phyloP scores from a whole-genome alignment of 148 eudicot genomes.

The Dysphania ambrosioides region DNA sequence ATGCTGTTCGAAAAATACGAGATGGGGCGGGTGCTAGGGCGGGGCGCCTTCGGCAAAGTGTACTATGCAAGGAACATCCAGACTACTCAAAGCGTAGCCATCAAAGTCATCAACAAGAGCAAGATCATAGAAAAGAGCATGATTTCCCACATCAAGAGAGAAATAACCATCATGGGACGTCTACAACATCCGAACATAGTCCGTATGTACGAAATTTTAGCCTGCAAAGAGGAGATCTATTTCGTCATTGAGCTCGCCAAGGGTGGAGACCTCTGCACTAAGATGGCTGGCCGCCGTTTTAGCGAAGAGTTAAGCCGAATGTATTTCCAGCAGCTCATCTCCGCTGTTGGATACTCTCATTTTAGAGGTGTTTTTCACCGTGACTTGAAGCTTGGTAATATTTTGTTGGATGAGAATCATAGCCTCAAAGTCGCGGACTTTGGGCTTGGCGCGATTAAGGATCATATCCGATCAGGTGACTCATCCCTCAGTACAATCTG shows the following conservation, averaged over 20 bases:
- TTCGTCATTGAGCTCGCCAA: slow-evolving; percentile 13
- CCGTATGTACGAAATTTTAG: slow-evolving; percentile 1
- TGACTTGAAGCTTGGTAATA: slow-evolving; percentile 8
- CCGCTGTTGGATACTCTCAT: slow-evolving; percentile 17
- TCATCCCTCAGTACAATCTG: too few species aligned
- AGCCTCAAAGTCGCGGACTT: background rate
- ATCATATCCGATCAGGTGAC: background rate
- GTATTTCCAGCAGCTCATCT: slow-evolving; percentile 11
- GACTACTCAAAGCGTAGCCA: background rate
- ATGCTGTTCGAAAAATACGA: slow-evolving; percentile 17
- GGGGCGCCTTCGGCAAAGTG: slow-evolving; percentile 15
- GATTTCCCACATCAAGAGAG: background rate
- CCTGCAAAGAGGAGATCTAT: slow-evolving; percentile 2
- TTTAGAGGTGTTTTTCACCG: slow-evolving; percentile 8
- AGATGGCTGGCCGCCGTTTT: slow-evolving; percentile 7
- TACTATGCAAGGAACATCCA: slow-evolving; percentile 10
- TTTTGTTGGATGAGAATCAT: background rate
- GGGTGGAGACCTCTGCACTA: slow-evolving; percentile 14
- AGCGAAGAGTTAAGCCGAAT: slow-evolving; percentile 12
- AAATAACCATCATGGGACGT: slow-evolving; percentile 6
- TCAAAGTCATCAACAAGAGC: background rate
- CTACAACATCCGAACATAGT: slow-evolving; percentile 15
- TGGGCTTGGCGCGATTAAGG: background rate
- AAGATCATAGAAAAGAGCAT: background rate
- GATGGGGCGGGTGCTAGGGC: slow-evolving; percentile 1